Evolutionary conservation across 1,139 yeast species (phyloP).

Genomic region (Hyphopichia khmerensis): DNA sequence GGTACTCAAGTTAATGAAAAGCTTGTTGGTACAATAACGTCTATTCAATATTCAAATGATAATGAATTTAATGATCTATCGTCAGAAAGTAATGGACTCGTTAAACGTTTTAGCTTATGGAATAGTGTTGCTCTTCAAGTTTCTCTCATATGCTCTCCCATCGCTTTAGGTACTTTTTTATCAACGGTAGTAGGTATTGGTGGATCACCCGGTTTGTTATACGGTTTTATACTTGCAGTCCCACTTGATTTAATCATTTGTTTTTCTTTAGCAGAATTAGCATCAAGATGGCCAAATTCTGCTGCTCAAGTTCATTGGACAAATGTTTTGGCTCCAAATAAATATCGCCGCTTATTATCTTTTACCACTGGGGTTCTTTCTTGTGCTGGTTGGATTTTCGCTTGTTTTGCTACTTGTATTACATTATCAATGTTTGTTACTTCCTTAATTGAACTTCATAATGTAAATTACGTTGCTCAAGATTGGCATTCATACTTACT

Average conservation of each 20-base stretch:
- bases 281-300: constrained; percentile 28
- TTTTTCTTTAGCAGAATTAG: constrained; percentile 25
- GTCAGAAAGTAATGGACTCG: constrained; percentile 6
- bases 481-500: constrained; percentile 24
- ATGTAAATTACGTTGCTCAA: constrained; percentile 20
- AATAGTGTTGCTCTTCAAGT: constrained; percentile 22
- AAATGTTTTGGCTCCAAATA: constrained; percentile 20
- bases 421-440: constrained; percentile 46
- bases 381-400: constrained; percentile 53
- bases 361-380: constrained; percentile 49
- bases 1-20: not conserved
- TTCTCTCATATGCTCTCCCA: constrained; percentile 23
- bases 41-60: not conserved
- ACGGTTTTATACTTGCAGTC: constrained; percentile 22
- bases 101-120: constrained; percentile 23
- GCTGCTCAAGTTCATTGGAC: constrained; percentile 34
- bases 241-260: constrained; percentile 19
- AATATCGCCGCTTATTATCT: constrained; percentile 22
- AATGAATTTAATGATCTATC: not conserved
- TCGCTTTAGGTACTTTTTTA: constrained; percentile 26
- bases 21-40: not conserved
- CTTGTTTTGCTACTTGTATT: constrained; percentile 25
- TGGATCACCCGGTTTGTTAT: constrained; percentile 24
- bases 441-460: constrained; percentile 36
- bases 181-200: constrained; percentile 27